These are phyloP conservation scores for Backusella psychrophila DNA, from an alignment of 192 early-diverging fungal species.

Conservation along the genomic window DNA sequence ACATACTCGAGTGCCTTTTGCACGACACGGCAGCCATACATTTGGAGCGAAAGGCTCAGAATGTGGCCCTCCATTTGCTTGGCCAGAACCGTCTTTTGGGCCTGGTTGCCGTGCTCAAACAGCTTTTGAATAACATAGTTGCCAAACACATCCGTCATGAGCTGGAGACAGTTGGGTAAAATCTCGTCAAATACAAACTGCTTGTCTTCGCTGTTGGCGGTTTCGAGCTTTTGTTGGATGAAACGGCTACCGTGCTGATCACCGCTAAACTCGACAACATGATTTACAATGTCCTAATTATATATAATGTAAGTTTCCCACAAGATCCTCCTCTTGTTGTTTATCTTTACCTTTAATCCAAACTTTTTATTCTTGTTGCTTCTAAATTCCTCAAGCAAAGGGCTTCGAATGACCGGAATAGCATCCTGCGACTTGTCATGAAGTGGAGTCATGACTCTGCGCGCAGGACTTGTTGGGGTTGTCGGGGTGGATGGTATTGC, in stretches of 20 bases:
- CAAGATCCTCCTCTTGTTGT: background rate
- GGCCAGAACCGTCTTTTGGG: conserved; percentile 89
- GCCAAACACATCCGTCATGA: conserved; percentile 99
- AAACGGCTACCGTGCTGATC: conserved; percentile 99
- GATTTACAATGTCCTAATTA: conserved; percentile 82
- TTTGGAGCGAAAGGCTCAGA: conserved; percentile 89
- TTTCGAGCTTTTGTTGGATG: conserved; percentile 99
- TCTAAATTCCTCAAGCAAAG: conserved; percentile 16
- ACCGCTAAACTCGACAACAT: conserved; percentile 97
- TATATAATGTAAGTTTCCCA: background rate
- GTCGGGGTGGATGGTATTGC: background rate
- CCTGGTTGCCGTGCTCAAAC: conserved; percentile 95
- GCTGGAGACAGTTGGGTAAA: conserved; percentile 80
- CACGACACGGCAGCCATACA: conserved; percentile 99
- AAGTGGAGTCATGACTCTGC: background rate
- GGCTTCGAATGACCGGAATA: background rate
- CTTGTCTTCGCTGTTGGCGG: conserved; percentile 90
- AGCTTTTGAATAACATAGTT: conserved; percentile 99
- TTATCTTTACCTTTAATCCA: conserved; percentile 8
- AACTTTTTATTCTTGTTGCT: conserved; percentile 20
- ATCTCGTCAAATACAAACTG: conserved; percentile 98
- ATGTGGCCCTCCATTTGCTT: conserved; percentile 98
- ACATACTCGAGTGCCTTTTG: conserved; percentile 98
- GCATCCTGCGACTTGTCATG: conserved; percentile 12
- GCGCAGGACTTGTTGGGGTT: background rate